Evolutionary conservation across 2,329 filamentous ascomycete genomes (phyloP), one percentile per base, ranked within the genome.

Genomic region (Thielaviopsis punctulata): DNA sequence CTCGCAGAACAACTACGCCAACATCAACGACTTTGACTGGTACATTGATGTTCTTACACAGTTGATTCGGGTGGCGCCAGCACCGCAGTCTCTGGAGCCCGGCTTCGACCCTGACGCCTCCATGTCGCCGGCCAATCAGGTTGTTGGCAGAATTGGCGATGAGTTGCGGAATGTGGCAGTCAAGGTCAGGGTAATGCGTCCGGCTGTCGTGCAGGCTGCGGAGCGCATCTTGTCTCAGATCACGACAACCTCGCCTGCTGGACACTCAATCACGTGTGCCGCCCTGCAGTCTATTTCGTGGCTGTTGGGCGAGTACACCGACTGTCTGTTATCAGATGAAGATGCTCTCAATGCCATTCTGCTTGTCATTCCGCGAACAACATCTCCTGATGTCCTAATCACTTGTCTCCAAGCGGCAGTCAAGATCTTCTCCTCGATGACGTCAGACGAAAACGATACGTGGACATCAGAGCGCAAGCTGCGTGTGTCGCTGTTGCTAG

Each of bases 11-110:
- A 95, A 88, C 56, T 98, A 96, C 64, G 76, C 77, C 39, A 86
- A 88, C 61, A 73, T 98, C 47, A 70, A 75, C 50, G 90, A 98
- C 63, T 98, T 98, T 64, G 90, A 95, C 59, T 98, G 92, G 92
- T 96, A 96, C 64, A 84, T 96, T 58, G 86, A 92, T 58, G 79
- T 95, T 24, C 69, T 98, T 25, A 83, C 86, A 4, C 87, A 95
- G 62, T 75, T 98, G 13, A 79, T 95, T 41, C 80, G 82, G 62
- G 73, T 86, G 67, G 71, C 82, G 19, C 84, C 70, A 0, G 59
- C 69, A n/a, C 67, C 73, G 46, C 67, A 69, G 39, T 61, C 62
- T 7, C 59, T 61, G 7, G 68, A 71, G 6, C 62, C 61, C 4
- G 27, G n/a, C 18, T 13, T 49, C 12, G 44, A 23, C 21, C 19